Evolutionary conservation across 2,329 filamentous ascomycete genomes (phyloP).

Genomic region (Aspergillus sp.): DNA sequence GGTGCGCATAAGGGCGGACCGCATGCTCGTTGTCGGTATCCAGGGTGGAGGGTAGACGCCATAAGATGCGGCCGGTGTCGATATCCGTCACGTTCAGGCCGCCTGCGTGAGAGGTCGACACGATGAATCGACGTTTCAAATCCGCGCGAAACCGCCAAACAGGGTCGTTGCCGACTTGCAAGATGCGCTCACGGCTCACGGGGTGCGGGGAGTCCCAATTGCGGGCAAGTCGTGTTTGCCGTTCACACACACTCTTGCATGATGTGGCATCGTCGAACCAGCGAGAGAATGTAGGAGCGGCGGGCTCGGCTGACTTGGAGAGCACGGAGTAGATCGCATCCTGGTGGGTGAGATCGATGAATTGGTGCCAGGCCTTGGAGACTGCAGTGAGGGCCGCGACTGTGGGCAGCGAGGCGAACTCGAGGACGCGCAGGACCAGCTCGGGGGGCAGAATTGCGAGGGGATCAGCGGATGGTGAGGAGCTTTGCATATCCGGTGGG

Average conservation of each 20-base stretch:
- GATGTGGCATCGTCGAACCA: conserved; percentile 35
- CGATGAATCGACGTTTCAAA: conserved; percentile 47
- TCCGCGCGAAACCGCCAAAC: conserved; percentile 50
- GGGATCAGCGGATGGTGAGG: conserved; percentile 22
- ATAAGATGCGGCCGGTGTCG: conserved; percentile 44
- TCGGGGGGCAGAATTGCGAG: conserved; percentile 38
- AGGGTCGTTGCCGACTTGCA: conserved; percentile 43
- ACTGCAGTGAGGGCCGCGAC: conserved; percentile 38
- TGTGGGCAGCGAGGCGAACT: conserved; percentile 36
- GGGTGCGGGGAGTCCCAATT: conserved; percentile 41
- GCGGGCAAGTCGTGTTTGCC: conserved; percentile 38
- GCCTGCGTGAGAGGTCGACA: conserved; percentile 48
- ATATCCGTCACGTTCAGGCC: conserved; percentile 49
- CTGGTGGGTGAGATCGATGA: conserved; percentile 45
- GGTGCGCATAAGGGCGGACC: conserved; percentile 46
- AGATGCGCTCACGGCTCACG: conserved; percentile 37
- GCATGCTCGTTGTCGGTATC: conserved; percentile 24
- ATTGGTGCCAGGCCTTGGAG: conserved; percentile 41
- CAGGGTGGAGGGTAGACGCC: conserved; percentile 33
- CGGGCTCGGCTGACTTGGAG: conserved; percentile 29
- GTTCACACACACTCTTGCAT: conserved; percentile 49
- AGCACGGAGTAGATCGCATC: conserved; percentile 44
- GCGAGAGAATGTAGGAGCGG: conserved; percentile 32
- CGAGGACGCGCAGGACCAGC: conserved; percentile 42
- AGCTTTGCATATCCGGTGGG: neutral